Base-by-base conservation (phyloP, 2,329 filamentous ascomycete genomes). In the Epichloe aotearoae region DNA sequence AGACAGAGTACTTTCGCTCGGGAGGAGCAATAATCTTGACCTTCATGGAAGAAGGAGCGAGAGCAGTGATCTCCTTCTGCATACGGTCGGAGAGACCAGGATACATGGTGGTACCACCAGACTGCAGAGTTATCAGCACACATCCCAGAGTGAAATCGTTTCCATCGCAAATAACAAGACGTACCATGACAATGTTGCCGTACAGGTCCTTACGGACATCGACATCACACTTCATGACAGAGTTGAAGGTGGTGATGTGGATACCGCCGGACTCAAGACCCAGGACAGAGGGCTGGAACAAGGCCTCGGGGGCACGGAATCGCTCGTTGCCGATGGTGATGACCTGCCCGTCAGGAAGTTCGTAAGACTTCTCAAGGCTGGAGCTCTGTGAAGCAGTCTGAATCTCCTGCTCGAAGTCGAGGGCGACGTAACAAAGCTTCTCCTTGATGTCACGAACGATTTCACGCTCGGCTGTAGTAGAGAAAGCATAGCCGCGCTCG, bases 391-490 rank as follows among this genome's bases (percentile, higher is more conserved):
- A 90, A 65, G 93, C 93, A 64, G 93, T 98, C 83, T 98, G 93
- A 73, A 98, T 96, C 80, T 98, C 93, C 83, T 98, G 93, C 83
- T 98, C 93, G 67, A 98, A 97, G 82, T 98, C 93, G 63, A 98
- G 87, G 61, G 93, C 93, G 69, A 97, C 93, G 79, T 98, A 98
- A 85, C 93, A 98, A 67, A 98, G 90, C 85, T 97, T 98, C 86
- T 98, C 93, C 86, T 98, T 98, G 82, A 98, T 97, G 74, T 98
- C 93, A 80, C 93, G 91, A 69, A 97, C 93, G 71, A 97, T 98
- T 94, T 97, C 93, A 75, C 93, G 93, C 82, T 98, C 93, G 74
- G 93, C 93, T 57, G 93, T 97, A 78, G 93, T 98, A 70, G 91
- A 96, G 87, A 98, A 98, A 66, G 88, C 88, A 82, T 98, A 97